Evolutionary conservation across 2,329 filamentous ascomycete species (phyloP), one percentile per base, ranked within the genome.

Genomic region (Alternaria ethzedia): DNA sequence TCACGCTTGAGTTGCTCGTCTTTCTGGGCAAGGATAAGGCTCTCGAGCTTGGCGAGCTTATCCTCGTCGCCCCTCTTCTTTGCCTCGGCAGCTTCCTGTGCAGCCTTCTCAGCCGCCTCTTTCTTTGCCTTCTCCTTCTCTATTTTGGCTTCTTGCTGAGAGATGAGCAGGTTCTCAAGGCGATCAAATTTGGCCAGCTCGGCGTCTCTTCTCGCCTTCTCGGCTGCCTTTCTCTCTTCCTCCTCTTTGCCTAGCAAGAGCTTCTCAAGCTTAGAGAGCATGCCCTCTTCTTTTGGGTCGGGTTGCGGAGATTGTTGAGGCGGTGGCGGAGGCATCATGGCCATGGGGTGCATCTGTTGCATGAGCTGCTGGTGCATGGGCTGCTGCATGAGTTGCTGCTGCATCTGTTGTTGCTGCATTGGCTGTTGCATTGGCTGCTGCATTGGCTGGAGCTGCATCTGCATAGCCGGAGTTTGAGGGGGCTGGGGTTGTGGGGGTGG

Each of bases 1-100:
- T 82, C 79, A 9, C 77, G 70, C 50, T 77, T 79, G 30, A 79
- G 64, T 52, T 79, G 78, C 46, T 80, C 76, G 26, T 83, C 80
- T 58, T 82, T 80, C 30, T 81, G 79, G 54, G 81, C 78, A 55
- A 81, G 71, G 57, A 83, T 77, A 23, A 83, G 70, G 56, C 79
- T 76, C 56, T 81, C 77, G 28, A 83, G 70, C 26, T 74, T 73
- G 23, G 60, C 70, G 20, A 74, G 71, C 57, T 74, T 74, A 62
- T 74, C 71, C 60, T 80, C 79, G 36, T 81, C 78, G 7, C 73
- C 77, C 61, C 69, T 77, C 64, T 79, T 79, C 66, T 74, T 74
- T 6, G 74, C 73, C 6, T 78, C 77, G 3, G 63, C 70, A 7
- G 74, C 76, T 3, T 59, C 70, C 3, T 56, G 52, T 13, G 67